phyloP scores from a whole-genome alignment of 2,329 filamentous ascomycete species.

The Sporothrix brunneoviolacea region DNA sequence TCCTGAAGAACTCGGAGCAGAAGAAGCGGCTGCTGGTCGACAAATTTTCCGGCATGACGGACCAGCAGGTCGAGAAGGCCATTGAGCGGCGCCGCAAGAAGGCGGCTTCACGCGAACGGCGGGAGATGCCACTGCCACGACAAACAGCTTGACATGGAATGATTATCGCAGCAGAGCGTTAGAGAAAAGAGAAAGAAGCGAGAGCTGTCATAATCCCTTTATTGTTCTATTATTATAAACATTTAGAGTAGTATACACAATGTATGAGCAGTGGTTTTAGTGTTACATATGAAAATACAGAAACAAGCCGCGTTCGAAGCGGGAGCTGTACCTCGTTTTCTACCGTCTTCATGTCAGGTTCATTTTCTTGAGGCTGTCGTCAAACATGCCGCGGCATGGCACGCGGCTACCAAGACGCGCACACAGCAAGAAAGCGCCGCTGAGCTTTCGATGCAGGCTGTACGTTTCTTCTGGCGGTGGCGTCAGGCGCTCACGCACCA shows the following conservation, averaged over 20 bases:
- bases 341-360: slow-evolving; percentile 19
- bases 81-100: slow-evolving; percentile 90
- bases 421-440: slow-evolving; percentile 89
- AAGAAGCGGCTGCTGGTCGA: slow-evolving; percentile 79
- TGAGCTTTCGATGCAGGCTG: slow-evolving; percentile 87
- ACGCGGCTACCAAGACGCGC: slow-evolving; percentile 79
- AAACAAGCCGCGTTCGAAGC: no score
- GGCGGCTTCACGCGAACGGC: slow-evolving; percentile 77
- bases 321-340: no score
- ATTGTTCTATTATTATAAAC: no score
- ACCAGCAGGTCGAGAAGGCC: slow-evolving; percentile 73
- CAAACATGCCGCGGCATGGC: slow-evolving; percentile 73
- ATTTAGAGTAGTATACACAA: not conserved
- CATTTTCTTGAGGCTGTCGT: slow-evolving; percentile 41
- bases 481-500: slow-evolving; percentile 81
- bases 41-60: slow-evolving; percentile 76
- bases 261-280: not conserved
- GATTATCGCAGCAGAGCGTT: no score
- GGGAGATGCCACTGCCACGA: slow-evolving; percentile 52
- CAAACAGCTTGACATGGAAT: slow-evolving; percentile 41
- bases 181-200: no score
- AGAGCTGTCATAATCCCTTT: no score
- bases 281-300: slow-evolving; percentile 4
- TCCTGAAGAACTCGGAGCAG: slow-evolving; percentile 84
- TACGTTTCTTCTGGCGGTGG: slow-evolving; percentile 98